Percentiles rank a stretch among this genome's conserved stretches.
phyloP scores from a whole-genome alignment of 2,329 filamentous ascomycete genomes.

The Fusarium proliferatum region DNA sequence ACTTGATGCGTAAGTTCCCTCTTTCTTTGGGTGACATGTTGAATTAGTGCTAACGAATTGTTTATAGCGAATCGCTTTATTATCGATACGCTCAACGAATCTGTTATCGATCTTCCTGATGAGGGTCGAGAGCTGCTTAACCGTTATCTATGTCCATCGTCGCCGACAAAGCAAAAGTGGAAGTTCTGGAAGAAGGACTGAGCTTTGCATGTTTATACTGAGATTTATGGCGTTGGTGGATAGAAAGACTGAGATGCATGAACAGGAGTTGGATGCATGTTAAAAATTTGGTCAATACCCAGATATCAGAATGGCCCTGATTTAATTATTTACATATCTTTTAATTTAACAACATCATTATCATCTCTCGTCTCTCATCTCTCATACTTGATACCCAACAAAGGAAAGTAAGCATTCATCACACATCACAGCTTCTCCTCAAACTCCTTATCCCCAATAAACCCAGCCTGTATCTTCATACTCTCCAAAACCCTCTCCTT shows the following conservation, averaged over 20 bases:
- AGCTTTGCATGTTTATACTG: neutral
- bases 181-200: conserved; percentile 47
- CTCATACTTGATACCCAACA: neutral
- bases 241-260: neutral
- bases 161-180: conserved; percentile 41
- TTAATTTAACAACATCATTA: conserved; percentile 4
- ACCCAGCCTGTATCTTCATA: conserved; percentile 76
- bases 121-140: conserved; percentile 52
- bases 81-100: conserved; percentile 55
- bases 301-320: conserved; percentile 33
- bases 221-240: conserved; percentile 3
- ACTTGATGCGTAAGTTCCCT: conserved; percentile 57
- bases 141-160: conserved; percentile 42
- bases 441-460: conserved; percentile 58
- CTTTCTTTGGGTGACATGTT: accelerated
- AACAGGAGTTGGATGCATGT: conserved; percentile 12
- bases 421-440: conserved; percentile 32
- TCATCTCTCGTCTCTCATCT: neutral
- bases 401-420: neutral
- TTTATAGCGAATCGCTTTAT: conserved; percentile 53
- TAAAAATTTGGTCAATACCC: conserved; percentile 29
- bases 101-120: conserved; percentile 51
- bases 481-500: conserved; percentile 77
- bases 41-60: neutral
- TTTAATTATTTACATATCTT: neutral